These are phyloP conservation scores for Dioscorea alata DNA, from an alignment of 106 monocot genomes.

Conservation along the genomic window DNA sequence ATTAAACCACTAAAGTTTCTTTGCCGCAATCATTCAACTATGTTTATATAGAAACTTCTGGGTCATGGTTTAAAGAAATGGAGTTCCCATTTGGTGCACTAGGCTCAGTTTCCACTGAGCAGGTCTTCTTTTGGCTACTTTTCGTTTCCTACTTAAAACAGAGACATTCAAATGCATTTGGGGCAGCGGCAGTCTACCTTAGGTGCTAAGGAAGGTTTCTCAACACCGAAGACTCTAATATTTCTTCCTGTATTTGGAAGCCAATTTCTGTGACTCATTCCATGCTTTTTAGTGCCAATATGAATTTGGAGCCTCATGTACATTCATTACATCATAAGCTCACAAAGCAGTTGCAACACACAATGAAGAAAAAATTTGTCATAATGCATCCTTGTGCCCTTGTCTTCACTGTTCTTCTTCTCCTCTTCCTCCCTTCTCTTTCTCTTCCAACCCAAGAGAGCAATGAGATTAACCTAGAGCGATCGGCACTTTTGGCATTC, in stretches of 20 bases:
- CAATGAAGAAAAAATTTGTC: slow-evolving; percentile 10
- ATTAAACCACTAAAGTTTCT: background rate
- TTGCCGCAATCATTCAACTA: background rate
- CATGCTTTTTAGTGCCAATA: background rate
- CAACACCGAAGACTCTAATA: background rate
- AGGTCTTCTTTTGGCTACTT: background rate
- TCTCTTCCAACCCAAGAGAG: slow-evolving; percentile 1
- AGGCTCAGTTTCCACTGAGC: background rate
- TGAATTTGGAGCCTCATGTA: background rate
- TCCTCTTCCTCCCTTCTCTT: slow-evolving; percentile 5
- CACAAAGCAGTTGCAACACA: slow-evolving; percentile 5
- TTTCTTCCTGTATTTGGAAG: background rate
- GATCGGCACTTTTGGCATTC: slow-evolving; percentile 22
- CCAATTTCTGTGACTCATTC: background rate
- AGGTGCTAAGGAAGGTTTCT: background rate
- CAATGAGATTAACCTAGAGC: slow-evolving; percentile 12
- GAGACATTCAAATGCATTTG: background rate
- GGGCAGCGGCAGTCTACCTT: background rate
- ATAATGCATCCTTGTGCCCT: slow-evolving; percentile 7
- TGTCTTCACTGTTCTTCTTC: background rate
- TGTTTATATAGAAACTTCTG: background rate
- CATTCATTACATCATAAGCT: slow-evolving; percentile 14
- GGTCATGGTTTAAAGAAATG: background rate
- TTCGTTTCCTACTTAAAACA: background rate
- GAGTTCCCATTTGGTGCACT: background rate